Percentiles rank a stretch among this genome's conserved stretches.
Evolutionary conservation across 306 rosid genomes (phyloP).

Genomic region (Ziziphus jujuba): DNA sequence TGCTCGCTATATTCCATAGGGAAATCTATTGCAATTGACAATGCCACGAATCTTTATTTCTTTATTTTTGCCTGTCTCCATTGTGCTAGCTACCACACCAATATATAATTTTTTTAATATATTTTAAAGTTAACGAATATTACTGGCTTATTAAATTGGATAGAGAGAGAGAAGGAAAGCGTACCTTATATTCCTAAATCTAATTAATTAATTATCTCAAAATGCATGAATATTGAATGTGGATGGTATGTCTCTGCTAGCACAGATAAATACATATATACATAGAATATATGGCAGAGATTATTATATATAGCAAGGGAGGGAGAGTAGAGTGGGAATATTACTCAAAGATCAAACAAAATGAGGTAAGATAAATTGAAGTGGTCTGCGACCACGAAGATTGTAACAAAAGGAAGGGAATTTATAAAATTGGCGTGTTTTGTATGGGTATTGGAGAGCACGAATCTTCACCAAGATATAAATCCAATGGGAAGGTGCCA

Average conservation of each 20-base stretch:
- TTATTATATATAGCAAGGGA: neutral
- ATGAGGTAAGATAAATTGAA: slow-evolving; percentile 22
- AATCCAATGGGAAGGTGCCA: slow-evolving; percentile 38
- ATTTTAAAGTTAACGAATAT: too few species aligned
- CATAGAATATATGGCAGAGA: slow-evolving; percentile 2
- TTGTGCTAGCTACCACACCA: too few species aligned
- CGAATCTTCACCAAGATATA: slow-evolving; percentile 64
- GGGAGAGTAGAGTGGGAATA: slow-evolving; percentile 10
- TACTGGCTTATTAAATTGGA: neutral
- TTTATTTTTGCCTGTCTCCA: too few species aligned
- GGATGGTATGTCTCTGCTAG: neutral
- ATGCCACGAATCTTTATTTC: too few species aligned
- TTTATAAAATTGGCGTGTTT: slow-evolving; percentile 24
- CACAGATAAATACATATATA: neutral
- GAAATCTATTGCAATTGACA: too few species aligned
- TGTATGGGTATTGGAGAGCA: slow-evolving; percentile 31
- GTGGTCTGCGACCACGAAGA: neutral
- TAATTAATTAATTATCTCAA: neutral
- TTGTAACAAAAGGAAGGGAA: neutral
- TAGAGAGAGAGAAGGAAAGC: neutral
- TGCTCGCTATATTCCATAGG: too few species aligned
- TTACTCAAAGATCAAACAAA: slow-evolving; percentile 24
- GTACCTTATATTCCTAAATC: slow-evolving; percentile 17
- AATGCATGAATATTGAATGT: slow-evolving; percentile 18
- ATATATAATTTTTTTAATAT: too few species aligned